Conservation (phyloP, 345 rosid genomes). For the Combretum micranthum region DNA sequence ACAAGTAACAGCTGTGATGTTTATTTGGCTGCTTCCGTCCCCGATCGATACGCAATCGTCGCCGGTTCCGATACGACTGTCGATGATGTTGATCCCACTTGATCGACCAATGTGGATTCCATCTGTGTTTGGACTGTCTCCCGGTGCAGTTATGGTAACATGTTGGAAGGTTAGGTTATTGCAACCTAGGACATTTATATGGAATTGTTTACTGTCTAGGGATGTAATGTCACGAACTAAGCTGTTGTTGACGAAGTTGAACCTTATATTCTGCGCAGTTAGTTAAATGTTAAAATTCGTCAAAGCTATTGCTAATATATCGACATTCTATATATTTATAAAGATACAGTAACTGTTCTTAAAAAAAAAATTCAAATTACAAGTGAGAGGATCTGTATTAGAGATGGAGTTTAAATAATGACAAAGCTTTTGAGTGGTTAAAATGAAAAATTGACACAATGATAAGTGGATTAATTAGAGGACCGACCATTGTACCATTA, state of each 20-base stretch:
- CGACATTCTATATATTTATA: too few relatives aligned
- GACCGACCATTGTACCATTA: too few relatives aligned
- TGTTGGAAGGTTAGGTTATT: slow-evolving; percentile 27
- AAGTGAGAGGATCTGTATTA: too few relatives aligned
- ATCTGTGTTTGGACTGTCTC: slow-evolving; percentile 48
- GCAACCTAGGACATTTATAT: slow-evolving; percentile 36
- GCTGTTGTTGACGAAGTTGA: slow-evolving; percentile 28
- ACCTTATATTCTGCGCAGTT: slow-evolving; percentile 33
- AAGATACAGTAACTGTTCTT: too few relatives aligned
- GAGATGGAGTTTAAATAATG: too few relatives aligned
- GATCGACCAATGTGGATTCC: slow-evolving; percentile 64
- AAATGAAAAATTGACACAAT: too few relatives aligned
- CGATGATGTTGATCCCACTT: slow-evolving; percentile 17
- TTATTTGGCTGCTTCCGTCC: slow-evolving; percentile 31
- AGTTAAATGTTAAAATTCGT: too few relatives aligned
- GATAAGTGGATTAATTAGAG: too few relatives aligned
- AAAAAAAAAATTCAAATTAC: too few relatives aligned
- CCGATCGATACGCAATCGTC: slow-evolving; percentile 64
- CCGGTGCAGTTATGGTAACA: slow-evolving; percentile 31
- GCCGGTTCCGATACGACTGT: slow-evolving; percentile 40
- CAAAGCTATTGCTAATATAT: too few relatives aligned
- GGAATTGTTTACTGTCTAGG: slow-evolving; percentile 45
- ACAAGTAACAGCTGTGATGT: slow-evolving; percentile 25
- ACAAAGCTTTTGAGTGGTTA: too few relatives aligned
- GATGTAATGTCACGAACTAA: slow-evolving; percentile 25